Evolutionary conservation across 2,329 filamentous ascomycete genomes (phyloP).

Genomic region (Aaosphaeria arxii): DNA sequence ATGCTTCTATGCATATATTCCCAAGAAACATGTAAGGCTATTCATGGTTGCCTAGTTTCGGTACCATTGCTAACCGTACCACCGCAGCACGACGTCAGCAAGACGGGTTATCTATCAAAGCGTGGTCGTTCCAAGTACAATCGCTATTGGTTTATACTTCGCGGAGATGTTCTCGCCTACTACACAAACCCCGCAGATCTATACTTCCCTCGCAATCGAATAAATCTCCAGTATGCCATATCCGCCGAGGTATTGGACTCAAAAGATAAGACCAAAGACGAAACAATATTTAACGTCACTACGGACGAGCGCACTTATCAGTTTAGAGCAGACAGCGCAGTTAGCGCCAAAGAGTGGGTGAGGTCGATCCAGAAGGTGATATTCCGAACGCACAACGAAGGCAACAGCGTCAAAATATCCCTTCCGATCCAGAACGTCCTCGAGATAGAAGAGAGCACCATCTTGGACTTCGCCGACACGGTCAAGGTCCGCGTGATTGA

Average conservation of each 20-base stretch:
- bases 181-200: constrained; percentile 79
- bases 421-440: constrained; percentile 85
- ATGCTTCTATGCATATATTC: constrained; percentile 96
- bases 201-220: constrained; percentile 88
- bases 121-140: constrained; percentile 86
- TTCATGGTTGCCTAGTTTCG: neutral
- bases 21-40: constrained; percentile 73
- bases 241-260: constrained; percentile 72
- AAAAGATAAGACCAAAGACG: constrained; percentile 69
- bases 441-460: constrained; percentile 87
- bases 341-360: constrained; percentile 95
- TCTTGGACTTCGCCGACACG: constrained; percentile 89
- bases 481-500: constrained; percentile 92
- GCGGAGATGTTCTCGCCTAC: constrained; percentile 89
- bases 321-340: constrained; percentile 82
- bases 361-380: constrained; percentile 91
- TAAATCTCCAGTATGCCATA: constrained; percentile 88
- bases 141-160: constrained; percentile 89
- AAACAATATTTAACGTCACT: constrained; percentile 72
- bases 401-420: constrained; percentile 94
- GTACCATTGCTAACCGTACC: constrained; percentile 13
- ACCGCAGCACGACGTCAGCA: constrained; percentile 55
- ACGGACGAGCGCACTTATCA: constrained; percentile 81
- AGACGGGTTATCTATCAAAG: constrained; percentile 86
- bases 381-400: constrained; percentile 92